phyloP scores from a whole-genome alignment of 768 basidiomycete species.

The Russula lepida region DNA sequence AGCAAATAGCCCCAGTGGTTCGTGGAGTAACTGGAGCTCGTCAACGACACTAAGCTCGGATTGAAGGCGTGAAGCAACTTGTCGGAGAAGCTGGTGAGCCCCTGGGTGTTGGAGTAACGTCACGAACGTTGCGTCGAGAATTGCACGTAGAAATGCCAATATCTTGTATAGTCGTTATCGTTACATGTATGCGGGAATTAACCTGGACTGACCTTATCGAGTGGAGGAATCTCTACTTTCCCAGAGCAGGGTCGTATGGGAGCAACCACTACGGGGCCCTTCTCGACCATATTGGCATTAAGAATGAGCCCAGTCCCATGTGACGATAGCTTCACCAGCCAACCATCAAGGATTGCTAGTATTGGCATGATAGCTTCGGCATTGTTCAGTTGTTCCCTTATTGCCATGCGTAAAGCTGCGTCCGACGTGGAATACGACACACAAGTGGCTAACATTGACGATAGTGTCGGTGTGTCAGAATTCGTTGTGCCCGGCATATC shows the following conservation, averaged over 20 bases:
- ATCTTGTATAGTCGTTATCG: constrained; percentile 33
- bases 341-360: constrained; percentile 40
- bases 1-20: constrained; percentile 54
- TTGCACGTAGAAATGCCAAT: constrained; percentile 48
- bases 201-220: constrained; percentile 10
- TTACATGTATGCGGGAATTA: constrained; percentile 17
- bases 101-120: constrained; percentile 55
- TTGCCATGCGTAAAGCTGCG: constrained; percentile 38
- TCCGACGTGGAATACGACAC: constrained; percentile 36
- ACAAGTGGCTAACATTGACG: constrained; percentile 32
- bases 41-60: constrained; percentile 47
- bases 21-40: constrained; percentile 47
- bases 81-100: constrained; percentile 44
- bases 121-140: constrained; percentile 69
- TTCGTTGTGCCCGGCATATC: constrained; percentile 32
- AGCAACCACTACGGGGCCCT: background rate
- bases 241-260: constrained; percentile 24
- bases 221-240: constrained; percentile 28
- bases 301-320: constrained; percentile 24
- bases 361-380: constrained; percentile 41
- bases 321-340: constrained; percentile 36
- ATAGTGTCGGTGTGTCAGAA: constrained; percentile 29
- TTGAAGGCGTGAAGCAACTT: constrained; percentile 42
- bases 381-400: constrained; percentile 42
- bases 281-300: constrained; percentile 33